phyloP scores from a whole-genome alignment of 768 basidiomycete genomes.

The Lactarius quietus region DNA sequence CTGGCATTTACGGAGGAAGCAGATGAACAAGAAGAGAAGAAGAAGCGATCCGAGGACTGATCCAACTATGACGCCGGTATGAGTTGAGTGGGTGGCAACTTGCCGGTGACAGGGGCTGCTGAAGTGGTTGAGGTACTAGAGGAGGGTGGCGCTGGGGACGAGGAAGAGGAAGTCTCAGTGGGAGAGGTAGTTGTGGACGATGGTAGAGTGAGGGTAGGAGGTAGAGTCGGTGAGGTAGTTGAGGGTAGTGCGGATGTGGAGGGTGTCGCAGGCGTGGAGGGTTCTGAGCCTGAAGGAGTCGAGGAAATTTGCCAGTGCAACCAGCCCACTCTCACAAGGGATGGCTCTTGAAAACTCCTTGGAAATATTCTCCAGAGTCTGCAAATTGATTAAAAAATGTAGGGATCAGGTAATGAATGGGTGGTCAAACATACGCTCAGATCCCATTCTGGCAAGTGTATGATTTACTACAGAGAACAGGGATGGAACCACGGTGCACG shows the following conservation, averaged over 20 bases:
- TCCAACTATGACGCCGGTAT: constrained; percentile 19
- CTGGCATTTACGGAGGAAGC: constrained; percentile 38
- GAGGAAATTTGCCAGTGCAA: no score
- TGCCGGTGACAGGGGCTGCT: neutral
- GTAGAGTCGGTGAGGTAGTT: constrained; percentile 7
- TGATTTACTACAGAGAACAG: no score
- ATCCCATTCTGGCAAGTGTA: no score
- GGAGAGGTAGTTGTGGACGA: constrained; percentile 2
- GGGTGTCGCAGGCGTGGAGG: constrained; percentile 30
- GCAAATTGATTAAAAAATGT: no score
- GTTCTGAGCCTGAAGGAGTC: no score
- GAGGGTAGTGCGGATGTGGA: constrained; percentile 33
- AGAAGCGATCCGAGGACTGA: constrained; percentile 23
- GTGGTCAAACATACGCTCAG: no score
- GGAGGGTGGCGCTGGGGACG: neutral
- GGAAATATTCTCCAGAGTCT: no score
- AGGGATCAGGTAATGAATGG: no score
- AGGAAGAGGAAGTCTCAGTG: neutral
- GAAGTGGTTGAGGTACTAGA: neutral
- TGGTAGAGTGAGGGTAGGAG: constrained; percentile 5
- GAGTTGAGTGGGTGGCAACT: constrained; percentile 1
- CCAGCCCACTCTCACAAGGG: no score
- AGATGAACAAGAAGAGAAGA: constrained; percentile 19
- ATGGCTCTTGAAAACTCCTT: no score
- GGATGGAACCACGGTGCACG: no score